These are phyloP conservation scores for Epichloe sp. DNA, from an alignment of 2,329 filamentous ascomycete species.

Conservation along the genomic window DNA sequence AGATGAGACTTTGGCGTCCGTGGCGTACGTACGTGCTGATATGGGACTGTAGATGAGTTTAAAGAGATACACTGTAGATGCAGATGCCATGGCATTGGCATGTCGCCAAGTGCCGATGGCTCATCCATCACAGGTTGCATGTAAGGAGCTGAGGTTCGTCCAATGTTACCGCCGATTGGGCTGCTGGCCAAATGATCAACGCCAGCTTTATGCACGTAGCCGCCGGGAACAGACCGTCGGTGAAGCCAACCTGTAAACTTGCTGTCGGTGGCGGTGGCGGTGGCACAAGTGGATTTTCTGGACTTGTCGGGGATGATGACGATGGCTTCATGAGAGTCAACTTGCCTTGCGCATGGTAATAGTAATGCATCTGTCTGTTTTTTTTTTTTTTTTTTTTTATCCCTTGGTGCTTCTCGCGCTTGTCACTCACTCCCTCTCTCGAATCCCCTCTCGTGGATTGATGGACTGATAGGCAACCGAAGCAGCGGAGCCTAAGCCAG, in stretches of 20 bases:
- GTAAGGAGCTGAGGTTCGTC: slow-evolving; percentile 1
- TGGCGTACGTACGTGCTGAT: neutral
- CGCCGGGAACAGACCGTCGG: slow-evolving; percentile 12
- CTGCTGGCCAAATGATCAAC: slow-evolving; percentile 9
- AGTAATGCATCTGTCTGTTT: neutral
- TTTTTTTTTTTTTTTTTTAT: neutral
- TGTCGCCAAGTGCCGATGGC: neutral
- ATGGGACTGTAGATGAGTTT: neutral
- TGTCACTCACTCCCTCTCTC: neutral
- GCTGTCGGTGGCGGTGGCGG: slow-evolving; percentile 4
- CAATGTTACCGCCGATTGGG: slow-evolving; percentile 6
- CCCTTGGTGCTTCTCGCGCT: neutral
- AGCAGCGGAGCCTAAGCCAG: neutral
- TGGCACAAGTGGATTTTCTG: slow-evolving; percentile 1
- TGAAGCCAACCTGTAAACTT: slow-evolving; percentile 5
- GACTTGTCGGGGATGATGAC: neutral
- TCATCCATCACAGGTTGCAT: slow-evolving; percentile 2
- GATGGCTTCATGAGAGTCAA: slow-evolving; percentile 4
- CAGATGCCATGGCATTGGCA: neutral
- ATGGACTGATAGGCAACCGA: neutral
- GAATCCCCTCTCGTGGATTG: neutral
- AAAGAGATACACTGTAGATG: neutral
- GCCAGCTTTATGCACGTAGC: slow-evolving; percentile 9
- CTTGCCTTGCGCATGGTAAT: neutral
- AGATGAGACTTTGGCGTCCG: neutral